Evolutionary conservation across 1,139 yeast species (phyloP).

Genomic region (Magnusiomyces paraingens): DNA sequence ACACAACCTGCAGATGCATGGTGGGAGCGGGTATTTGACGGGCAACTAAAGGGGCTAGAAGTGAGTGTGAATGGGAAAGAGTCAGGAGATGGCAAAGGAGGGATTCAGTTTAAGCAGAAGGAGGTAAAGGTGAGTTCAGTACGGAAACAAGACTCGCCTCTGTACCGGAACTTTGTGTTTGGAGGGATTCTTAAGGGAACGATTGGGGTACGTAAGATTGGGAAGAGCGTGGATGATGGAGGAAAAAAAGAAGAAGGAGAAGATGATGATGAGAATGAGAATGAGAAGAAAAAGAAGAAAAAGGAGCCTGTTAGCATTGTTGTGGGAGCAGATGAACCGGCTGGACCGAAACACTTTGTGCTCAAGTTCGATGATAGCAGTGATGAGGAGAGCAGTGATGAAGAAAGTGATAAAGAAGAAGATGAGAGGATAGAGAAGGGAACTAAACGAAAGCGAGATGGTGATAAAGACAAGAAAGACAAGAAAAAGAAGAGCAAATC

Average conservation of each 20-base stretch:
- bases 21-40: constrained; percentile 97
- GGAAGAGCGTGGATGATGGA: constrained; percentile 22
- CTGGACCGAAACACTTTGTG: too few relatives aligned
- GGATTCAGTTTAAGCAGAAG: constrained; percentile 33
- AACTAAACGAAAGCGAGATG: background rate
- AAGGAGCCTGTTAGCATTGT: background rate
- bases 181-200: constrained; percentile 86
- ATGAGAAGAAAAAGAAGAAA: constrained; percentile 19
- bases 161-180: constrained; percentile 61
- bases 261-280: constrained; percentile 20
- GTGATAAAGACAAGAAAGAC: constrained; percentile 9
- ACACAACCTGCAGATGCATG: constrained; percentile 62
- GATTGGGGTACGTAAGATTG: constrained; percentile 37
- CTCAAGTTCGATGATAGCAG: constrained; percentile 9
- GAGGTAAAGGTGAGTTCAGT: constrained; percentile 29
- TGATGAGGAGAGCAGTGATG: constrained; percentile 17
- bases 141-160: constrained; percentile 39
- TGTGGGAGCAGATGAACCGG: background rate
- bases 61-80: constrained; percentile 40
- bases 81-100: background rate
- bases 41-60: constrained; percentile 74
- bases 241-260: constrained; percentile 21
- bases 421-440: background rate
- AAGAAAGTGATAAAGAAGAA: background rate
- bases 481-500: constrained; percentile 5